Conservation (phyloP, 2,329 filamentous ascomycete genomes). For the Fusarium humuli region DNA sequence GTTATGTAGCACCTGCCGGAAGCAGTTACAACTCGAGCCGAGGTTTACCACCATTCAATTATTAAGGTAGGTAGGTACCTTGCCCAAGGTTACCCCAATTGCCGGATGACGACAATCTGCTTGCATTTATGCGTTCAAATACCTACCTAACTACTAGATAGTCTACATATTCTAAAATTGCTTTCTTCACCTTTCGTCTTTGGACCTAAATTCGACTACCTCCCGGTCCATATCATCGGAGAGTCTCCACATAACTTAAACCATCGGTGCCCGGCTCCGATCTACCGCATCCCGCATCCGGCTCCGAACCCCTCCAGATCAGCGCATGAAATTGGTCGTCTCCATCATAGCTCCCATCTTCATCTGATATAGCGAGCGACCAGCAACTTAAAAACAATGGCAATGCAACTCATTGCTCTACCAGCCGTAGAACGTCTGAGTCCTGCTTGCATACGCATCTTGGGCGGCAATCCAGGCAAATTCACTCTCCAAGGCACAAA, state of each 20-base stretch:
- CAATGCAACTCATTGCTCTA: conserved; percentile 70
- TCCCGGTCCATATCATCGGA: background rate
- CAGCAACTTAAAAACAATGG: conserved; percentile 60
- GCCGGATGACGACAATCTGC: conserved; percentile 25
- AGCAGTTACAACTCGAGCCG: conserved; percentile 28
- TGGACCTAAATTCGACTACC: background rate
- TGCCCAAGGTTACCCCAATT: conserved; percentile 5
- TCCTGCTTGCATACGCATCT: conserved; percentile 80
- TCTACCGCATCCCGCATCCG: conserved; percentile 17
- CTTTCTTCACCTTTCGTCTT: background rate
- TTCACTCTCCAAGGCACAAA: conserved; percentile 84
- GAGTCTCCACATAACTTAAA: conserved; percentile 11
- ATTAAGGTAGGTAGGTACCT: background rate
- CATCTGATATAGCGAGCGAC: background rate
- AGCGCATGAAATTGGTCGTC: background rate
- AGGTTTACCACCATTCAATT: conserved; percentile 33
- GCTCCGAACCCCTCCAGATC: conserved; percentile 33
- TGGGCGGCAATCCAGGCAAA: conserved; percentile 93
- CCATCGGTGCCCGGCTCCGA: conserved; percentile 25
- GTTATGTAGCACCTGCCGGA: background rate
- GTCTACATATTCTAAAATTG: background rate
- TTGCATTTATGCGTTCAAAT: background rate
- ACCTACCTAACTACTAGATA: background rate
- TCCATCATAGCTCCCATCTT: background rate
- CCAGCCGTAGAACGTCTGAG: conserved; percentile 83